These are phyloP conservation scores for Bathelium albidoporum DNA, from an alignment of 495 filamentous ascomycete genomes.

Conservation along the genomic window DNA sequence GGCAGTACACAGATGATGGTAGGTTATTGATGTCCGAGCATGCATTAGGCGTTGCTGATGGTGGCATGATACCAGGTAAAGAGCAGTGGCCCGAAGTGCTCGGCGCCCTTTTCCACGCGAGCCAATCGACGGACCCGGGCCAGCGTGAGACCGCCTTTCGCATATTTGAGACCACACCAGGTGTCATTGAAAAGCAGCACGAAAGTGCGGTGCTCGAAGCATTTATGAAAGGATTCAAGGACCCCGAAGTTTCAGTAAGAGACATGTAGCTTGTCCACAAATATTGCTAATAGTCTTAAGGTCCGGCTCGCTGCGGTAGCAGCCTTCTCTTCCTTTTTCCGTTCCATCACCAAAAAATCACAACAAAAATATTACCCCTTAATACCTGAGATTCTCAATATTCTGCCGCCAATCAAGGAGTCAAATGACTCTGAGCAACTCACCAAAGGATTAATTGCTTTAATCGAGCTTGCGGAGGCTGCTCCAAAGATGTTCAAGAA, in stretches of 20 bases:
- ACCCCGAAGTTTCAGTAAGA: constrained; percentile 67
- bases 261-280: background rate
- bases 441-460: constrained; percentile 72
- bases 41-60: constrained; percentile 5
- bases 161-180: constrained; percentile 89
- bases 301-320: constrained; percentile 91
- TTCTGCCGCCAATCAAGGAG: constrained; percentile 86
- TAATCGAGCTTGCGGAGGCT: constrained; percentile 88
- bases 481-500: constrained; percentile 94
- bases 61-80: constrained; percentile 38
- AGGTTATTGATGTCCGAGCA: constrained; percentile 11
- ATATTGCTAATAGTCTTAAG: constrained; percentile 29
- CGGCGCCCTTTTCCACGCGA: constrained; percentile 71
- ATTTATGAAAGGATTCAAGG: constrained; percentile 85
- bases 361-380: constrained; percentile 79
- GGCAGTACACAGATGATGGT: constrained; percentile 90
- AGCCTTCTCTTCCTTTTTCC: constrained; percentile 92
- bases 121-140: constrained; percentile 67
- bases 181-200: constrained; percentile 93
- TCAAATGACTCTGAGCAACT: constrained; percentile 79
- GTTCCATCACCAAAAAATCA: constrained; percentile 71
- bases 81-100: constrained; percentile 88
- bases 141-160: constrained; percentile 85
- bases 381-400: constrained; percentile 81
- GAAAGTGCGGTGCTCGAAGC: constrained; percentile 73